Conservation (phyloP, 1,139 yeast genomes). For the Taphrina flavorubra region DNA sequence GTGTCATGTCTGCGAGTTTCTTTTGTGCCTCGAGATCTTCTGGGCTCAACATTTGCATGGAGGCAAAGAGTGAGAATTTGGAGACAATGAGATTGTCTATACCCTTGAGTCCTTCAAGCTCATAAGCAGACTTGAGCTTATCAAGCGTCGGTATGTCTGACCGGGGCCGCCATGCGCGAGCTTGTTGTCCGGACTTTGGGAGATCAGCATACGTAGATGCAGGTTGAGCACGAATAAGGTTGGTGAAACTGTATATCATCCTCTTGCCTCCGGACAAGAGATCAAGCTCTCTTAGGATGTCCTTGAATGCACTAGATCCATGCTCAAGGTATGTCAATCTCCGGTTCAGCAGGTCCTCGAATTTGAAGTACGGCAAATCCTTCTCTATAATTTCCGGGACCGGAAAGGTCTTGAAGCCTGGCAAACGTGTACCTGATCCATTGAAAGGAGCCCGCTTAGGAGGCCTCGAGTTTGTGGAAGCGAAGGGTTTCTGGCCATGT, state of each 20-base stretch:
- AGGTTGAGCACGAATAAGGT: not conserved
- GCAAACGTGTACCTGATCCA: not conserved
- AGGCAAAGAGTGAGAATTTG: constrained; percentile 31
- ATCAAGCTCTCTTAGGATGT: constrained; percentile 5
- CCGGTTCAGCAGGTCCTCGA: constrained; percentile 15
- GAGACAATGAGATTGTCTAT: constrained; percentile 33
- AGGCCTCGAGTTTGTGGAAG: not conserved
- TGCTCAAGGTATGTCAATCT: constrained; percentile 13
- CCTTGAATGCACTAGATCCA: constrained; percentile 15
- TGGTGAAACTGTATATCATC: not conserved
- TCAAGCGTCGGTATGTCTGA: constrained; percentile 20
- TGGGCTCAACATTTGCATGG: constrained; percentile 22
- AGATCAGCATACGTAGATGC: constrained; percentile 26
- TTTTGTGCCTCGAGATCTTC: constrained; percentile 33
- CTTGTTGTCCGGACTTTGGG: constrained; percentile 1
- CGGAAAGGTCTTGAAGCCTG: not conserved
- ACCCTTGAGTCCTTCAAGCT: constrained; percentile 17
- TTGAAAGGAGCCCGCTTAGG: not conserved
- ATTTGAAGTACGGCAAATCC: constrained; percentile 33
- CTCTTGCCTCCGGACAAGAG: not conserved
- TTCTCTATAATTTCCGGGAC: constrained; percentile 1
- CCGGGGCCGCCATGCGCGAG: constrained; percentile 5
- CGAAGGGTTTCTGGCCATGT: not conserved
- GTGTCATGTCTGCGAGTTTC: constrained; percentile 36
- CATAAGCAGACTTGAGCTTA: constrained; percentile 26